These are phyloP conservation scores for Zygosaccharomyces pseudorouxii DNA, from an alignment of 805 yeast species.

Conservation along the genomic window DNA sequence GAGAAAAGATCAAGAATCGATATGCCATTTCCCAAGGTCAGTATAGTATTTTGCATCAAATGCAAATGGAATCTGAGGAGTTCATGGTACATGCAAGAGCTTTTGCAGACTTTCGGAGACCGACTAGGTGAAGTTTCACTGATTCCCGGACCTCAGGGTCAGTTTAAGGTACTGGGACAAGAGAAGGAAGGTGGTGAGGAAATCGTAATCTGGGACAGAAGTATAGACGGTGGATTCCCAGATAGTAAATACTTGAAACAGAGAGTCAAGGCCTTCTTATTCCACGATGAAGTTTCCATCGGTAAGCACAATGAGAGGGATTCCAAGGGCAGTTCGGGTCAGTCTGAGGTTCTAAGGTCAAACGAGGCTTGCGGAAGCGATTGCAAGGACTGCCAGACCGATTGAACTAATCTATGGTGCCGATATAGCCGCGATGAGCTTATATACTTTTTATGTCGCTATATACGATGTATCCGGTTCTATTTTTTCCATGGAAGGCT, in stretches of 20 bases:
- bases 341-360: conserved; percentile 2
- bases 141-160: conserved; percentile 48
- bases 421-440: neutral
- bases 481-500: neutral
- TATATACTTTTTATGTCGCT: neutral
- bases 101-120: conserved; percentile 71
- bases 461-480: neutral
- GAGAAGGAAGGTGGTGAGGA: conserved; percentile 35
- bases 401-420: neutral
- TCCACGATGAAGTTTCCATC: conserved; percentile 17
- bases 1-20: neutral
- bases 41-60: conserved; percentile 70
- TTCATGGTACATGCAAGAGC: conserved; percentile 81
- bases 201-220: conserved; percentile 56
- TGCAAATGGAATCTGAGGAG: conserved; percentile 90
- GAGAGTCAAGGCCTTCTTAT: conserved; percentile 47
- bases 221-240: conserved; percentile 68
- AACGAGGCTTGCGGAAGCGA: neutral
- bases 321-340: conserved; percentile 13
- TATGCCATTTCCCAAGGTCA: conserved; percentile 52
- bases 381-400: conserved; percentile 1
- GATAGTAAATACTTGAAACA: conserved; percentile 77
- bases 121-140: conserved; percentile 51
- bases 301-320: conserved; percentile 26
- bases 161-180: conserved; percentile 50